Conservation (phyloP, 2,329 filamentous ascomycete genomes). For the Colletotrichum tofieldiae region DNA sequence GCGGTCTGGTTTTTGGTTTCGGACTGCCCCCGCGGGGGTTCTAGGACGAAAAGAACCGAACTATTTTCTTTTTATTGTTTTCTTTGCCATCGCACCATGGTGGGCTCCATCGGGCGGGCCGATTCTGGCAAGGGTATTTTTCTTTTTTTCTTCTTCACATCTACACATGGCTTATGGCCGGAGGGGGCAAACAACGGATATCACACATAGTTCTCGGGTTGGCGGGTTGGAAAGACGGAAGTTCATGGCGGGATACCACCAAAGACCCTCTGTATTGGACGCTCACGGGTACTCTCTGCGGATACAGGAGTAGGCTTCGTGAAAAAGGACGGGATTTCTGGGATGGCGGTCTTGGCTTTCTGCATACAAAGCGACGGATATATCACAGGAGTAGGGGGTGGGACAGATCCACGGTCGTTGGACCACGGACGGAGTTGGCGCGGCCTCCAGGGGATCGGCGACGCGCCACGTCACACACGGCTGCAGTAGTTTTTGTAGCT, state of each 20-base stretch:
- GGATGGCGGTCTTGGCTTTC: not conserved
- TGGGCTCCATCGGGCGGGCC: not conserved
- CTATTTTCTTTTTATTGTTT: not conserved
- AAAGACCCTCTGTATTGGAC: too few species aligned
- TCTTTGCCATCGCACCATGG: constrained; percentile 19
- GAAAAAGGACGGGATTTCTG: too few species aligned
- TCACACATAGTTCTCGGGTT: not conserved
- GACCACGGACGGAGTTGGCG: not conserved
- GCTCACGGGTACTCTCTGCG: not conserved
- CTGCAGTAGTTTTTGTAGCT: not conserved
- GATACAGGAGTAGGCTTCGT: not conserved
- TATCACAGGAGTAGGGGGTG: not conserved
- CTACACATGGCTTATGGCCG: constrained; percentile 1
- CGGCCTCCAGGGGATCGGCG: constrained; percentile 2
- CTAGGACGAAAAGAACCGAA: constrained; percentile 25
- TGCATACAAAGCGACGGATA: constrained; percentile 8
- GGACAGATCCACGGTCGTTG: not conserved
- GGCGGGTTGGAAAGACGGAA: not conserved
- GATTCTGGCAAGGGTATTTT: not conserved
- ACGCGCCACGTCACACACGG: constrained; percentile 16
- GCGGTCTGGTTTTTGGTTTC: not conserved
- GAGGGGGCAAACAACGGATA: not conserved
- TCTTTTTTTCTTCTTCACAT: not conserved
- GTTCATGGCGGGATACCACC: not conserved
- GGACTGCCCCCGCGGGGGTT: constrained; percentile 33